These are phyloP conservation scores for Jasminum sambac DNA, from an alignment of 257 asterid species.

Conservation along the genomic window DNA sequence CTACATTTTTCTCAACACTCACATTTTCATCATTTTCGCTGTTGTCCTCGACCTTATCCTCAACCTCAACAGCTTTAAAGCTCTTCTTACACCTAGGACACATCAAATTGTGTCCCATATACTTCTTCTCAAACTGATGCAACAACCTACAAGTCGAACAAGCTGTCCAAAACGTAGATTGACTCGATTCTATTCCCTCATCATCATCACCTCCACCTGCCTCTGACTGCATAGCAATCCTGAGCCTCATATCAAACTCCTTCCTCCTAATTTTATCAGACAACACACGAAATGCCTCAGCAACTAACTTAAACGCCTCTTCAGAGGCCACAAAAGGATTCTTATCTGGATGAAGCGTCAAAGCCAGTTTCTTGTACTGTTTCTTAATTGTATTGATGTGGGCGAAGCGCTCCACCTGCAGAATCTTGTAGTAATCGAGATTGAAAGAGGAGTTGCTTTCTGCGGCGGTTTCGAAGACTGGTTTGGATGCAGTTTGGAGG, in stretches of 20 bases:
- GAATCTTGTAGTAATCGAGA: constrained; percentile 66
- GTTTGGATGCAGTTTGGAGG: constrained; percentile 41
- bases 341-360: constrained; percentile 78
- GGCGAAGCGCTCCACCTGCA: constrained; percentile 69
- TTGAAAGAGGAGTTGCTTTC: constrained; percentile 18
- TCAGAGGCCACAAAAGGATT: constrained; percentile 58
- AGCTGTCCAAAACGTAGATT: constrained; percentile 50
- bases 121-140: constrained; percentile 72
- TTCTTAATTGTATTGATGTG: constrained; percentile 59
- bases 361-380: constrained; percentile 77
- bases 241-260: constrained; percentile 67
- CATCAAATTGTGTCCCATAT: constrained; percentile 70
- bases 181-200: constrained; percentile 21
- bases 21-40: constrained; percentile 18
- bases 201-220: constrained; percentile 38
- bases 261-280: constrained; percentile 73
- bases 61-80: constrained; percentile 68
- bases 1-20: constrained; percentile 21
- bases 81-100: constrained; percentile 72
- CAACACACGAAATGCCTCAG: constrained; percentile 72
- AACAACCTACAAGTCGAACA: constrained; percentile 63
- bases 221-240: constrained; percentile 65
- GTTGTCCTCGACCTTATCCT: constrained; percentile 34
- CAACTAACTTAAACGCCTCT: constrained; percentile 84
- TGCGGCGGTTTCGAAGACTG: constrained; percentile 11